Base-by-base conservation (phyloP, 495 filamentous ascomycete species). In the Penicillium bovifimosum region DNA sequence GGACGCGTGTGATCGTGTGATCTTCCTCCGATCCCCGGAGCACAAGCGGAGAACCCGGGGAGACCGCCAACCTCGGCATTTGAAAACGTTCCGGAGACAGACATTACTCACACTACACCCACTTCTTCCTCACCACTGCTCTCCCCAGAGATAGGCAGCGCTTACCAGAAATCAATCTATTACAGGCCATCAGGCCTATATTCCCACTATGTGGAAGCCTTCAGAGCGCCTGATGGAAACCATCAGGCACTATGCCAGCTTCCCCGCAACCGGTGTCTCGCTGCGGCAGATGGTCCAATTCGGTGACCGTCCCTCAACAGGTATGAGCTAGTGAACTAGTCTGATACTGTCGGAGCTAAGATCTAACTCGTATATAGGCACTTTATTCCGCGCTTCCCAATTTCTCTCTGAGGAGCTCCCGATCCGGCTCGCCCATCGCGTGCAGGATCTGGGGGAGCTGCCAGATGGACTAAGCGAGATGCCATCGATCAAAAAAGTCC, bases 261-360 rank as follows among this genome's bases (percentile, higher is more conserved):
- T 97, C 71, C 95, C 95, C 52, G 93, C 93, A 53, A 98, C 95
- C 34, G 93, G 93, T 55, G 91, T 96, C 60, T 96, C 90, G 61
- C 76, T 98, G 68, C 80, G 93, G 67, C 93, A 98, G 77, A 97
- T 97, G 93, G 93, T 98, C 42, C 93, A 97, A 69, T 98, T 97
- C 72, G 95, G 95, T 48, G 90, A 95, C 68, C 83, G 79, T 60
- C 90, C 91, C 20, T 95, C 90, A 9, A 85, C 84, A 59, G 90
- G 91, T 95, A 70, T 50, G 80, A 67, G 20, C 44, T 16, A 29
- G 4, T 50, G 80, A 67, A 24, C 44, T 16, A 29, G 4, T 17
- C 27, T 29, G 14, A 9, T 9, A 14, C 5, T 29, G 2, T 6
- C 6, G 13, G 13, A 33, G 14, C n/a, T 28, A 47, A 43, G 35